Evolutionary conservation across 768 basidiomycete species (phyloP).

Genomic region (Suillus subaureus): DNA sequence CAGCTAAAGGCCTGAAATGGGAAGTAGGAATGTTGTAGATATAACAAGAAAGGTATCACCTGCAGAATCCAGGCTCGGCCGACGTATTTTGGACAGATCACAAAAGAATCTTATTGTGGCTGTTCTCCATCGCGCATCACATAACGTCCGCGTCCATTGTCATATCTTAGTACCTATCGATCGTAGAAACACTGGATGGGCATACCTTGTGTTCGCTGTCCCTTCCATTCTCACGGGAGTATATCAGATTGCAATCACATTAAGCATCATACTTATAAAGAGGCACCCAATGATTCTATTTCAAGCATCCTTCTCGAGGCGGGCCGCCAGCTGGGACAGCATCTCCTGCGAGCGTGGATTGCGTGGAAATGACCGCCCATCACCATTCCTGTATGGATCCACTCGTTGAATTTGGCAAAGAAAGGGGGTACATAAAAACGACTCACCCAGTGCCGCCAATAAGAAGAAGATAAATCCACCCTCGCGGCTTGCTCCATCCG

Average conservation of each 20-base stretch:
- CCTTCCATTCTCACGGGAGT: not conserved
- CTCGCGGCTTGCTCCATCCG: constrained; percentile 54
- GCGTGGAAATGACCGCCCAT: constrained; percentile 68
- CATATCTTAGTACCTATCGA: not conserved
- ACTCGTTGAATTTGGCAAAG: not conserved
- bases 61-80: not conserved
- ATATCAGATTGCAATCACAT: not conserved
- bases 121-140: not conserved
- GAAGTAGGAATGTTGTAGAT: not conserved
- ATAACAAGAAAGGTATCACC: not conserved
- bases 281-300: not conserved
- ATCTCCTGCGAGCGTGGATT: constrained; percentile 69
- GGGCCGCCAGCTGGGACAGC: constrained; percentile 64
- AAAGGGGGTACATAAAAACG: not conserved
- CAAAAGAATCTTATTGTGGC: not conserved
- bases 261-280: not conserved
- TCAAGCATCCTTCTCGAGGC: constrained; percentile 44
- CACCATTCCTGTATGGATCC: constrained; percentile 51
- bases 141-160: not conserved
- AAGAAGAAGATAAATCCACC: constrained; percentile 55
- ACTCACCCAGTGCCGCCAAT: constrained; percentile 70
- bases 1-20: not conserved
- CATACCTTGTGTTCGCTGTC: not conserved
- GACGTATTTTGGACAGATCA: not conserved
- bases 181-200: not conserved